Percentiles rank a stretch among this genome's conserved stretches.
phyloP scores from a whole-genome alignment of 1,139 yeast species.

The Scheffersomyces quercinus region DNA sequence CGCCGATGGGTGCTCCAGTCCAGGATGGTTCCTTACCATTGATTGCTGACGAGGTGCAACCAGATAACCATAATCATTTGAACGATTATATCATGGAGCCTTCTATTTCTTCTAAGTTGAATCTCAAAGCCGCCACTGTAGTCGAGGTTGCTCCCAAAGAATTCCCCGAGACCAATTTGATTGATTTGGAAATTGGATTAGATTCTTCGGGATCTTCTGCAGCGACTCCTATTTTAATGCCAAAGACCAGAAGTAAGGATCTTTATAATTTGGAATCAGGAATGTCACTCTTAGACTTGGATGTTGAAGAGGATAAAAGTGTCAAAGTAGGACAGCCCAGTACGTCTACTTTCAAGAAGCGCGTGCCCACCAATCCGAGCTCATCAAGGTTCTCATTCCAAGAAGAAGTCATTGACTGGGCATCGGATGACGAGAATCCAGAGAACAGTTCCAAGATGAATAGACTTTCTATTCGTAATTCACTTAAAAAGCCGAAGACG shows the following conservation, averaged over 20 bases:
- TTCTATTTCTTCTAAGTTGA: not conserved
- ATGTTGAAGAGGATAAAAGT: conserved; percentile 20
- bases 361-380: conserved; percentile 29
- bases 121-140: not conserved
- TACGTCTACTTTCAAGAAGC: conserved; percentile 28
- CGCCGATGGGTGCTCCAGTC: conserved; percentile 3
- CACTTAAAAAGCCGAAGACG: conserved; percentile 37
- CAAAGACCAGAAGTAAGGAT: conserved; percentile 12
- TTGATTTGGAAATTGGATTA: conserved; percentile 42
- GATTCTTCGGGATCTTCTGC: conserved; percentile 31
- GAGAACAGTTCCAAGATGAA: conserved; percentile 41
- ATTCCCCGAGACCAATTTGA: conserved; percentile 21
- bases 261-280: conserved; percentile 16
- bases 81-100: not conserved
- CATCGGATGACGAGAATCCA: conserved; percentile 49
- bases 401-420: conserved; percentile 51
- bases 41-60: too few relatives aligned
- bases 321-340: not conserved
- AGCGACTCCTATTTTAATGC: conserved; percentile 23
- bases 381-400: conserved; percentile 37
- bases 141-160: not conserved
- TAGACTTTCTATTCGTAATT: conserved; percentile 42
- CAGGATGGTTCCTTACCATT: too few relatives aligned
- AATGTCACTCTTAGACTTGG: conserved; percentile 35
- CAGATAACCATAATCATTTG: too few relatives aligned